Evolutionary conservation across 768 basidiomycete species (phyloP).

Genomic region (Amyloporia xantha): DNA sequence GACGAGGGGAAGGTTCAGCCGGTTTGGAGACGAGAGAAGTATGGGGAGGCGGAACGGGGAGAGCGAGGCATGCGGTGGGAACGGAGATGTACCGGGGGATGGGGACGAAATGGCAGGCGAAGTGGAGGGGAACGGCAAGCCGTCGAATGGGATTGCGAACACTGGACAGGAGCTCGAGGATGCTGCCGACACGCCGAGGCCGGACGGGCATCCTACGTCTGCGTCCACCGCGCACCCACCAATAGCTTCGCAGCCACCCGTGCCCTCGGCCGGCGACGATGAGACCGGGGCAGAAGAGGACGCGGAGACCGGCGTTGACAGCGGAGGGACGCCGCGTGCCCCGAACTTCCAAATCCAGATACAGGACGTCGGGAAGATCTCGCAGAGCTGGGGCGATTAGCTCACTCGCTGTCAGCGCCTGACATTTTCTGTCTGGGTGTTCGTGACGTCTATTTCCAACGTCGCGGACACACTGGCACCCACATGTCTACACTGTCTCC

Average conservation of each 20-base stretch:
- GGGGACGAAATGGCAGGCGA: conserved; percentile 1
- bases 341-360: conserved; percentile 18
- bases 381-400: conserved; percentile 27
- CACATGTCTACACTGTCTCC: not conserved
- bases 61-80: not conserved
- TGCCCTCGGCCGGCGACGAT: not conserved
- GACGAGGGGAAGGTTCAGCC: conserved; percentile 15
- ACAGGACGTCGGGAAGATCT: conserved; percentile 26
- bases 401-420: not conserved
- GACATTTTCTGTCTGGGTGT: not conserved
- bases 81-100: not conserved
- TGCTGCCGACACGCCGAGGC: not conserved
- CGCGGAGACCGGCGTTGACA: not conserved
- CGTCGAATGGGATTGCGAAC: not conserved
- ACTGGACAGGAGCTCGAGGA: not conserved
- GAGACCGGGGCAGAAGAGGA: not conserved
- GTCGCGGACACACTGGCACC: too few relatives aligned
- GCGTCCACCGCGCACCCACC: not conserved
- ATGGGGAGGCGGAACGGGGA: conserved; percentile 5
- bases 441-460: not conserved
- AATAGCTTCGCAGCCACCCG: not conserved
- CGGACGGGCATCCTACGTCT: too few relatives aligned
- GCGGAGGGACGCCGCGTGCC: not conserved
- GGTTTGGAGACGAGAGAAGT: conserved; percentile 10
- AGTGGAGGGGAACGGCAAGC: not conserved